These are phyloP conservation scores for Strobilomyces confusus DNA, from an alignment of 768 basidiomycete genomes.

Conservation along the genomic window DNA sequence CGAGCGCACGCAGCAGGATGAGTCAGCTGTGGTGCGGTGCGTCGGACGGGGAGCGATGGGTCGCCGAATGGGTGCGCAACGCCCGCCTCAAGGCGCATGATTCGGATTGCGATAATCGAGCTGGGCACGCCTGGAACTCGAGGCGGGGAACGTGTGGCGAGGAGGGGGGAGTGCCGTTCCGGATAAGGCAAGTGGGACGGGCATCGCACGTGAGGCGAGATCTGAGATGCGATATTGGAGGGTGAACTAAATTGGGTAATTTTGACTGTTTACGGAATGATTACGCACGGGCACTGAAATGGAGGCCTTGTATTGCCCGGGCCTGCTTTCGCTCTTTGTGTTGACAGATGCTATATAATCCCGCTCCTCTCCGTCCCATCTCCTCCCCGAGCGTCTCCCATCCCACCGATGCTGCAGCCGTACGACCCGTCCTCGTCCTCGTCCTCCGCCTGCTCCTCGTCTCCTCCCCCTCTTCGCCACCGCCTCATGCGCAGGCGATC, in stretches of 20 bases:
- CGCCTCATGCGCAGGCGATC: constrained; percentile 24
- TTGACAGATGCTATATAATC: constrained; percentile 28
- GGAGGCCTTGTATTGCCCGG: constrained; percentile 21
- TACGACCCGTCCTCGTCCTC: constrained; percentile 22
- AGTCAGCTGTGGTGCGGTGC: constrained; percentile 15
- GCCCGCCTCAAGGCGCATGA: constrained; percentile 1
- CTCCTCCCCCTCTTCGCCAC: constrained; percentile 19
- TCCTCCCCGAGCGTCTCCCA: background rate
- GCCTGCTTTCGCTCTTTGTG: constrained; percentile 28
- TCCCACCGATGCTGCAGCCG: constrained; percentile 9
- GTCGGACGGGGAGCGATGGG: background rate
- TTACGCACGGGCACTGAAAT: constrained; percentile 27
- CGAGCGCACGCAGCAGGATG: background rate
- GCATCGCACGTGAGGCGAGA: constrained; percentile 25
- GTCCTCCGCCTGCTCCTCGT: constrained; percentile 13
- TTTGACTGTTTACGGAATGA: constrained; percentile 24
- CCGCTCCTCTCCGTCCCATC: constrained; percentile 19
- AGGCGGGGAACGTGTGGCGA: constrained; percentile 30
- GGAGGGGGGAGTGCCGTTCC: constrained; percentile 9
- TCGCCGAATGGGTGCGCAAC: background rate
- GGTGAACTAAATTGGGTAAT: constrained; percentile 13
- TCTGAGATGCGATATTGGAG: constrained; percentile 27
- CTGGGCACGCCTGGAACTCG: constrained; percentile 25
- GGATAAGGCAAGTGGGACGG: constrained; percentile 13
- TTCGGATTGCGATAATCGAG: constrained; percentile 32